These are phyloP conservation scores for Mycena sp. DNA, from an alignment of 1,284 basidiomycete genomes.

Conservation along the genomic window DNA sequence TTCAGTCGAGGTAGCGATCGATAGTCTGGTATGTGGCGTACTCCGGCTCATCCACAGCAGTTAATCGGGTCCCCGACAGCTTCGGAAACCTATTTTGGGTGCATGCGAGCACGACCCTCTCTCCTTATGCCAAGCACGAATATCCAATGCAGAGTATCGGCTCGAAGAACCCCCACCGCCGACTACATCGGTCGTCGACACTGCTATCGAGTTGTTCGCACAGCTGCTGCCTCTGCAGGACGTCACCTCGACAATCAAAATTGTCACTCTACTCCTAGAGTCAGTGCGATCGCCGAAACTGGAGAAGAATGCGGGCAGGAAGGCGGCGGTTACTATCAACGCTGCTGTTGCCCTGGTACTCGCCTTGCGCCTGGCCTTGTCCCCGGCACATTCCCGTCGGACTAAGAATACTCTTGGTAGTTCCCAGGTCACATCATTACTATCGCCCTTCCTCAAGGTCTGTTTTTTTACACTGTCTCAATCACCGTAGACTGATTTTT, in stretches of 20 bases:
- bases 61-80: conserved; percentile 51
- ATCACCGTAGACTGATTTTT: not conserved
- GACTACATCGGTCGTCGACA: conserved; percentile 88
- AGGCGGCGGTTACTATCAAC: conserved; percentile 89
- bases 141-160: conserved; percentile 53
- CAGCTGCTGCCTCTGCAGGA: conserved; percentile 85
- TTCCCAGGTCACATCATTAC: conserved; percentile 70
- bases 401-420: conserved; percentile 77
- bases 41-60: conserved; percentile 5
- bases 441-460: conserved; percentile 85
- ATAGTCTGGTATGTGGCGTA: conserved; percentile 66
- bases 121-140: conserved; percentile 68
- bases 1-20: conserved; percentile 79
- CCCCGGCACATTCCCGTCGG: conserved; percentile 57
- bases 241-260: conserved; percentile 70
- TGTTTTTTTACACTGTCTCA: conserved; percentile 24
- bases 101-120: conserved; percentile 91
- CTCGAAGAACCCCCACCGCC: conserved; percentile 78
- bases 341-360: conserved; percentile 82
- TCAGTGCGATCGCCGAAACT: conserved; percentile 80
- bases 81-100: conserved; percentile 82
- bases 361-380: conserved; percentile 73
- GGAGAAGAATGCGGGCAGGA: conserved; percentile 91
- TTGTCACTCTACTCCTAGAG: conserved; percentile 78
- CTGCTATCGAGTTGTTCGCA: conserved; percentile 88